Conservation (phyloP, 306 rosid genomes). For the Malus sylvestris region DNA sequence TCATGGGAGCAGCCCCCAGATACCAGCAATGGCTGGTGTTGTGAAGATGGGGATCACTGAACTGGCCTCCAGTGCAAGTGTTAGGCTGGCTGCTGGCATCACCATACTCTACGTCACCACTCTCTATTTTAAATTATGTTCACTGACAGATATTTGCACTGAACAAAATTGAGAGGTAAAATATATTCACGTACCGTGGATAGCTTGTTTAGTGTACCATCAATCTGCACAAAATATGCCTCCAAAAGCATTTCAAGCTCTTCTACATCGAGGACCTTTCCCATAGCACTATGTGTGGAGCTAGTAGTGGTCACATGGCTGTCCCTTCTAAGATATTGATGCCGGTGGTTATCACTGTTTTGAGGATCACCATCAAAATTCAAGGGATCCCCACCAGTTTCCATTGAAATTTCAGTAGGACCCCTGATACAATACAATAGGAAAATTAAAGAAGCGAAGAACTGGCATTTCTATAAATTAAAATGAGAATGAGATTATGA, state of each 20-base stretch:
- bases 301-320: conserved; percentile 65
- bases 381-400: conserved; percentile 27
- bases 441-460: neutral
- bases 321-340: conserved; percentile 36
- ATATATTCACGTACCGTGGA: conserved; percentile 43
- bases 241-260: conserved; percentile 99
- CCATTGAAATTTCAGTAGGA: conserved; percentile 53
- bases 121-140: neutral
- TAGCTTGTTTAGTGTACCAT: conserved; percentile 78
- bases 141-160: neutral
- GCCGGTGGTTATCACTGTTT: conserved; percentile 26
- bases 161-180: neutral
- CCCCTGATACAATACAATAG: conserved; percentile 24
- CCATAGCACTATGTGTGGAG: conserved; percentile 47
- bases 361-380: conserved; percentile 34
- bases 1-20: neutral
- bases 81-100: neutral
- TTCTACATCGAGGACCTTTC: conserved; percentile 79
- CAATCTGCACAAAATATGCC: conserved; percentile 94
- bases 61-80: neutral
- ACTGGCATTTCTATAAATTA: neutral
- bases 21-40: neutral
- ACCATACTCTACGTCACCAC: neutral
- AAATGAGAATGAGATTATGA: conserved; percentile 4
- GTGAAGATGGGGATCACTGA: neutral